Evolutionary conservation across 2,329 filamentous ascomycete genomes (phyloP), one percentile per base, ranked within the genome.

Genomic region (Cladosporium sp.): DNA sequence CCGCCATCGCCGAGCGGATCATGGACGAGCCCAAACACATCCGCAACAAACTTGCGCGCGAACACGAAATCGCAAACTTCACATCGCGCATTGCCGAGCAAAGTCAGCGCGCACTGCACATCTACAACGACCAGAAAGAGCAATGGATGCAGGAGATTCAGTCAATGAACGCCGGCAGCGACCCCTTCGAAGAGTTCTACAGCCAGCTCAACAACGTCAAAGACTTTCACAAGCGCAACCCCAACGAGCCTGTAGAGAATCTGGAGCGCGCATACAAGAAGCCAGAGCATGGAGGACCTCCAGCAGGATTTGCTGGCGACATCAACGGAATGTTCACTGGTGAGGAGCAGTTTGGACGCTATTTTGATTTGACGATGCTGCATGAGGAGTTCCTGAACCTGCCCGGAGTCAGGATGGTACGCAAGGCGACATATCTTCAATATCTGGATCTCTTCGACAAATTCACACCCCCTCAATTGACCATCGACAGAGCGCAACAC

Each of bases 271-370:
- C 91, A 30, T 98, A 98, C 74, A 89, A 90, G 67, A 78, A 83
- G 63, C 82, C 83, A 38, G 84, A 85, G 56, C 80, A 82, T 43
- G 63, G 61, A 36, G 60, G 62, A 6, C 57, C 59, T 9, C 63
- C 61, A 4, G 81, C 85, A 15, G 57, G 57, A 2, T 63, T 62
- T 30, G 59, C 57, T 40, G 73, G 77, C 1, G 82, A 91, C 46
- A 84, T 96, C 41, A 92, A 97, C 64, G 83, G 82, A 51, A 86
- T 97, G 75, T 98, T 98, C 69, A 95, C 90, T 0, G 93, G 93
- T 54, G 94, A 98, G 69, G 93, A 98, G 68, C 86, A 85, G 0
- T 96, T 86, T 62, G 93, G 93, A 38, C 86, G 89, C 59, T 98
- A 88, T 69, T 87, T 98, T 62, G 93, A 98, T 67, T 72, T 98